Conservation (phyloP, 768 basidiomycete genomes). For the Royoungia palumana region DNA sequence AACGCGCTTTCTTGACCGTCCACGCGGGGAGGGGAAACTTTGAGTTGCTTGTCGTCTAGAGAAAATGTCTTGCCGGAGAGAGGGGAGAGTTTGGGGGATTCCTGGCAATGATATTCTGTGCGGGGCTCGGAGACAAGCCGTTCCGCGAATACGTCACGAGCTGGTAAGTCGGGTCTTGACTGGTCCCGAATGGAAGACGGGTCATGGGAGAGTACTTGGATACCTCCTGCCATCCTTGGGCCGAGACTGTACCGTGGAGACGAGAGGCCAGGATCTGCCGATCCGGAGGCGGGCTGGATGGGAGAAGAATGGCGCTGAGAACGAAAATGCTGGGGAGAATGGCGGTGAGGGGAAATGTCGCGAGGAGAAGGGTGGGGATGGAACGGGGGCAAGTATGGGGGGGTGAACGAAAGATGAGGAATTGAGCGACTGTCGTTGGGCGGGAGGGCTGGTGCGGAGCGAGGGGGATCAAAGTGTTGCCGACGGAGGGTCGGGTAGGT, state of each 20-base stretch:
- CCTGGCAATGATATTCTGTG: slow-evolving; percentile 9
- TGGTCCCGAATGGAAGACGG: slow-evolving; percentile 7
- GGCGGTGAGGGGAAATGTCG: slow-evolving; percentile 18
- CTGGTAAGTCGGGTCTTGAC: slow-evolving; percentile 10
- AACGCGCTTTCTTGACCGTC: slow-evolving; percentile 5
- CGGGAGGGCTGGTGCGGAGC: slow-evolving; percentile 4
- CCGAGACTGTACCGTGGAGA: slow-evolving; percentile 20
- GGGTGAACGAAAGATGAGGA: background rate
- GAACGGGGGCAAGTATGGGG: slow-evolving; percentile 15
- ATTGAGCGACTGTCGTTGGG: slow-evolving; percentile 4
- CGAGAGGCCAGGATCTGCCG: slow-evolving; percentile 6
- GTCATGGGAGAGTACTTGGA: slow-evolving; percentile 21
- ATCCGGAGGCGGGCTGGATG: background rate
- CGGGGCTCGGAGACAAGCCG: slow-evolving; percentile 10
- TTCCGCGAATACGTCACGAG: slow-evolving; percentile 17
- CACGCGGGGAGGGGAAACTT: background rate
- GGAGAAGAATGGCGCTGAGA: slow-evolving; percentile 15
- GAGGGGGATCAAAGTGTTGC: slow-evolving; percentile 14
- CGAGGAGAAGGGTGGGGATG: slow-evolving; percentile 14
- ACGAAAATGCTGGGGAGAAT: slow-evolving; percentile 16
- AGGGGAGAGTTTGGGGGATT: slow-evolving; percentile 12
- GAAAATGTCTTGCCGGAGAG: background rate
- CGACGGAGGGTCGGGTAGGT: slow-evolving; percentile 24
- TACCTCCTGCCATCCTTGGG: slow-evolving; percentile 29
- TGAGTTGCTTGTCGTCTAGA: slow-evolving; percentile 6